A percentile compares a stretch with the other conserved stretches of the same genome.
phyloP scores from a whole-genome alignment of 1,284 basidiomycete species.

The Boletus semigastroideus region DNA sequence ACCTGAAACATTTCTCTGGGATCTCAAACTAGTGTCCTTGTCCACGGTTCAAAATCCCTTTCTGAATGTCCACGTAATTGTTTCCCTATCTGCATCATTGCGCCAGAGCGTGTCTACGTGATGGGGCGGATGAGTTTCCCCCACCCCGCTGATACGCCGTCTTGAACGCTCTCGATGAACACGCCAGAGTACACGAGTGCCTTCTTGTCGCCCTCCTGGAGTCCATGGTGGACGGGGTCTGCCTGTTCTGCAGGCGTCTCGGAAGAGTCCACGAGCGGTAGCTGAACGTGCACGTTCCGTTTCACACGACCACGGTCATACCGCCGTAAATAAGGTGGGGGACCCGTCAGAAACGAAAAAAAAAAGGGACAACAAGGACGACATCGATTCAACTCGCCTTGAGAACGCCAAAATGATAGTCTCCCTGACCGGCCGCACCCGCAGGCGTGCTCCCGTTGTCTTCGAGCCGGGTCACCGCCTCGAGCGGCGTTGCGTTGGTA shows the following conservation, averaged over 20 bases:
- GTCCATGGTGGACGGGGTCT: constrained; percentile 56
- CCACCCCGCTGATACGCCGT: constrained; percentile 7
- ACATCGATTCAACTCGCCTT: constrained; percentile 40
- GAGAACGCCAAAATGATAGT: constrained; percentile 58
- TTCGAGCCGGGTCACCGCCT: constrained; percentile 40
- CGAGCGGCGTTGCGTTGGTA: constrained; percentile 36
- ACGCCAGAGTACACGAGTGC: constrained; percentile 57
- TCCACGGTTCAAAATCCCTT: no score
- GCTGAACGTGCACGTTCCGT: constrained; percentile 32
- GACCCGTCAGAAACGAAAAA: background rate
- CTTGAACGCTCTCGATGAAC: constrained; percentile 44
- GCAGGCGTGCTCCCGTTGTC: constrained; percentile 41
- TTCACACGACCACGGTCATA: background rate
- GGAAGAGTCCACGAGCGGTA: constrained; percentile 50
- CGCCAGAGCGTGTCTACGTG: background rate
- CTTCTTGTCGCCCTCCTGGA: constrained; percentile 56
- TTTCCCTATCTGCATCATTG: no score
- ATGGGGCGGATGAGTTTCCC: constrained; percentile 5
- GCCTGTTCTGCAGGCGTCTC: constrained; percentile 47
- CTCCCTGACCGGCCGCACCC: constrained; percentile 50
- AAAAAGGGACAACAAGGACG: background rate
- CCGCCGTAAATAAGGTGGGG: background rate
- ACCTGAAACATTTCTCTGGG: no score
- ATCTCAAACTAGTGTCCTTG: no score
- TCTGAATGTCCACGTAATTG: no score